A percentile compares a stretch with the other conserved stretches of the same genome.
phyloP scores from a whole-genome alignment of 2,329 filamentous ascomycete species.

The Phoma sp. region DNA sequence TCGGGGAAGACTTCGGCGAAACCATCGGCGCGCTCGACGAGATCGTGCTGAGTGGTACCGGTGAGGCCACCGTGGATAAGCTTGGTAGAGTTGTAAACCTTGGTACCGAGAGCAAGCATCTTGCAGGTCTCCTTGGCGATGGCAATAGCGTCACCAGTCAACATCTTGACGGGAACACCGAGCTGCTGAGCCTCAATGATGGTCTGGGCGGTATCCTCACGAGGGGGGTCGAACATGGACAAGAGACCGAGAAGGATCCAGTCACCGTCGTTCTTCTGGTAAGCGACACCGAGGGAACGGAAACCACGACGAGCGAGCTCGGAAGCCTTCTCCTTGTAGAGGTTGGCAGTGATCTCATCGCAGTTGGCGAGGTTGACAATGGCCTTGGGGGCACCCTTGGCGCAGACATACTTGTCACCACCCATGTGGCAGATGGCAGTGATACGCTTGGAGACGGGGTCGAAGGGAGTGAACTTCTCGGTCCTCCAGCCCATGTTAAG shows the following conservation, averaged over 20 bases:
- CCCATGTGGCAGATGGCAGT: conserved; percentile 73
- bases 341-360: conserved; percentile 66
- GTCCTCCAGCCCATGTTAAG: conserved; percentile 77
- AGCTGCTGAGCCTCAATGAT: conserved; percentile 78
- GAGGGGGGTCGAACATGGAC: conserved; percentile 81
- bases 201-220: conserved; percentile 79
- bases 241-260: conserved; percentile 79
- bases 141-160: conserved; percentile 80
- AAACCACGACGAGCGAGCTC: conserved; percentile 82
- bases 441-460: conserved; percentile 81
- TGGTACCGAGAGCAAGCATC: conserved; percentile 79
- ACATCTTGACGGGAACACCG: conserved; percentile 80
- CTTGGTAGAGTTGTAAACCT: conserved; percentile 81
- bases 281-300: conserved; percentile 79
- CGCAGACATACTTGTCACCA: conserved; percentile 73
- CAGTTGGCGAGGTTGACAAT: conserved; percentile 73
- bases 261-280: conserved; percentile 76
- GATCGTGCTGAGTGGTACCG: conserved; percentile 75
- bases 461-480: conserved; percentile 78
- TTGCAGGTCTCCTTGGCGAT: conserved; percentile 84
- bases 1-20: conserved; percentile 78
- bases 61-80: conserved; percentile 78
- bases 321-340: conserved; percentile 75
- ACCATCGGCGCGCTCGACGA: conserved; percentile 76
- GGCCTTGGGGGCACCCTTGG: conserved; percentile 79